Evolutionary conservation across 164 flowering plant species (phyloP), one percentile per base, ranked within the genome.

Genomic region (Chimonanthus praecox): DNA sequence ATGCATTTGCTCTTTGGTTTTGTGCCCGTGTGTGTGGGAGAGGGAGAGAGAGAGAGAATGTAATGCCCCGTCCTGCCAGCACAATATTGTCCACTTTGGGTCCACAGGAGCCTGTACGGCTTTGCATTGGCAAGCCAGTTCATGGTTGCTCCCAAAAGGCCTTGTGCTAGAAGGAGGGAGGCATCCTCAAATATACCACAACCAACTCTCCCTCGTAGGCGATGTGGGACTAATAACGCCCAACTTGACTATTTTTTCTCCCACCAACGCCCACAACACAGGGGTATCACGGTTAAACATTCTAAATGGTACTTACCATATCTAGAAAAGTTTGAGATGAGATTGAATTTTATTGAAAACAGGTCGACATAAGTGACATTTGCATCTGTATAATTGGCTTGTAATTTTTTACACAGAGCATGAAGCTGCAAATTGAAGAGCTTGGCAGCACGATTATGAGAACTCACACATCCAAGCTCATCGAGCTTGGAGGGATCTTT

Each of bases 361-460:
- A 96, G 78, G 76, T 96, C 99, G 6, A 92, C 85, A 71, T 90
- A 85, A 64, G 90, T 88, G 77, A 96, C 71, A 68, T 85, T 89
- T 47, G 93, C 83, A 71, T 87, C 97, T 5, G 82, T 5, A 58
- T 76, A 86, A 21, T 89, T 83, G 70, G 82, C 88, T 68, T 84
- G 90, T 70, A 89, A 70, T 73, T 89, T 90, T 49, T 61, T 86
- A 65, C 81, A 77, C 20, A 93, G 89, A 61, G 89, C 94, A 73
- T 90, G 90, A 71, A 96, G 97, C 83, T 96, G 98, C 77, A 90
- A 82, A 74, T 93, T 96, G 87, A 96, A 85, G 49, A 88, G 86
- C 75, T 79, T 89, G 51, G 97, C 87, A 61, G 95, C 99, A 74
- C 86, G 88, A 76, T 96, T 96, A 64, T 92, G 98, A 2, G 76